A percentile compares a stretch with the other conserved stretches of the same genome.
phyloP scores from a whole-genome alignment of 1,139 yeast genomes.

The Sugiyamaella sp. region DNA sequence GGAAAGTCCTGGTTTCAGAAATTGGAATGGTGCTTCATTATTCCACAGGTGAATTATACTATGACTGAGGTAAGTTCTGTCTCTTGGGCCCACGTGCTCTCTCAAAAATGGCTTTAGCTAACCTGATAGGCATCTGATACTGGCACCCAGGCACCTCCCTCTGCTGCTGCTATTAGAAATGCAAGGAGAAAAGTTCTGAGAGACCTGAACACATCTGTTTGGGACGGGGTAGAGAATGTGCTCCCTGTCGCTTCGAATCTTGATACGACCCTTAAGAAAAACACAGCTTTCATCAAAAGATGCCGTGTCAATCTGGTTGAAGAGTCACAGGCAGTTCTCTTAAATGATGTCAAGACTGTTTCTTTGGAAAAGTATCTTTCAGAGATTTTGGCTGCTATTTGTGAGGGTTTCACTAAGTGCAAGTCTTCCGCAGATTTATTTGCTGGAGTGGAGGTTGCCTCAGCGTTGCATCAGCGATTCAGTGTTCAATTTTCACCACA shows the following conservation, averaged over 20 bases:
- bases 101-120: conserved; percentile 16
- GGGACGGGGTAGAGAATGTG: conserved; percentile 53
- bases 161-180: conserved; percentile 8
- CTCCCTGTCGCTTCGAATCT: conserved; percentile 45
- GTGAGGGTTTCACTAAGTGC: conserved; percentile 63
- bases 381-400: conserved; percentile 65
- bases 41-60: background rate
- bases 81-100: background rate
- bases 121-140: conserved; percentile 11
- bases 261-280: conserved; percentile 82
- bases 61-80: conserved; percentile 17
- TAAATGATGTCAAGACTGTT: conserved; percentile 64
- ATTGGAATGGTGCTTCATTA: conserved; percentile 8
- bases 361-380: conserved; percentile 76
- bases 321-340: conserved; percentile 51
- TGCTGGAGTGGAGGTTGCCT: conserved; percentile 68
- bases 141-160: conserved; percentile 5
- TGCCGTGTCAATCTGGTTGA: conserved; percentile 59
- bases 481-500: conserved; percentile 54
- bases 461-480: conserved; percentile 81
- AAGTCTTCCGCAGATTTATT: conserved; percentile 60
- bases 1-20: background rate
- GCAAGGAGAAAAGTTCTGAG: conserved; percentile 45
- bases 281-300: conserved; percentile 78
- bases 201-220: conserved; percentile 53